Percentiles rank a stretch among this genome's conserved stretches.
phyloP scores from a whole-genome alignment of 2,329 filamentous ascomycete genomes.

The Alternaria sp. region DNA sequence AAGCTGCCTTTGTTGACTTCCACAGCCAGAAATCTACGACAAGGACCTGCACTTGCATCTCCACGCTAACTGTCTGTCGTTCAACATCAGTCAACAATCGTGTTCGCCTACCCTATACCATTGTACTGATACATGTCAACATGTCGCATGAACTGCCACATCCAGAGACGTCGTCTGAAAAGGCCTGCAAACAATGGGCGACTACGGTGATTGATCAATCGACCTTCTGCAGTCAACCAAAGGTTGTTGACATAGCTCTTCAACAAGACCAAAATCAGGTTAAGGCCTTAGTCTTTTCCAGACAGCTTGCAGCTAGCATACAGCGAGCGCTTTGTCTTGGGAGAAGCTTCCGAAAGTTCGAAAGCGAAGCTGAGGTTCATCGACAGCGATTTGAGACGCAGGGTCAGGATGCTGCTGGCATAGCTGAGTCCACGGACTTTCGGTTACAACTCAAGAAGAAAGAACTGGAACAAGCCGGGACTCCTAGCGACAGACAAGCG shows the following conservation, averaged over 20 bases:
- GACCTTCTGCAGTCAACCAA: background rate
- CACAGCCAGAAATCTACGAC: no score
- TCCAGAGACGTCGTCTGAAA: background rate
- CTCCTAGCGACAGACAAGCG: background rate
- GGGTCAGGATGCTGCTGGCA: background rate
- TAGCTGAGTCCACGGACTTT: background rate
- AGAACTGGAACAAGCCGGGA: background rate
- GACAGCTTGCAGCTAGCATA: background rate
- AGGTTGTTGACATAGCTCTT: background rate
- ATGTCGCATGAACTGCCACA: background rate
- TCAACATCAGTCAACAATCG: background rate
- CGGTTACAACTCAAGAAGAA: background rate
- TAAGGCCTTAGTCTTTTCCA: background rate
- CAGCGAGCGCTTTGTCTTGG: background rate
- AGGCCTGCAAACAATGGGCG: background rate
- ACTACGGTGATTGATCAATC: background rate
- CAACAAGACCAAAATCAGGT: background rate
- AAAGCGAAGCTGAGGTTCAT: background rate
- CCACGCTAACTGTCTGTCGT: background rate
- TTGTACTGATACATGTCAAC: background rate
- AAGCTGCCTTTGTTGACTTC: no score
- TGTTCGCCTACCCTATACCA: background rate
- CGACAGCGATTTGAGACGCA: background rate
- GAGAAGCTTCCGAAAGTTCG: background rate
- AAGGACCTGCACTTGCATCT: background rate